These are phyloP conservation scores for Neopestalotiopsis clavispora DNA, from an alignment of 2,329 filamentous ascomycete genomes.

Conservation along the genomic window DNA sequence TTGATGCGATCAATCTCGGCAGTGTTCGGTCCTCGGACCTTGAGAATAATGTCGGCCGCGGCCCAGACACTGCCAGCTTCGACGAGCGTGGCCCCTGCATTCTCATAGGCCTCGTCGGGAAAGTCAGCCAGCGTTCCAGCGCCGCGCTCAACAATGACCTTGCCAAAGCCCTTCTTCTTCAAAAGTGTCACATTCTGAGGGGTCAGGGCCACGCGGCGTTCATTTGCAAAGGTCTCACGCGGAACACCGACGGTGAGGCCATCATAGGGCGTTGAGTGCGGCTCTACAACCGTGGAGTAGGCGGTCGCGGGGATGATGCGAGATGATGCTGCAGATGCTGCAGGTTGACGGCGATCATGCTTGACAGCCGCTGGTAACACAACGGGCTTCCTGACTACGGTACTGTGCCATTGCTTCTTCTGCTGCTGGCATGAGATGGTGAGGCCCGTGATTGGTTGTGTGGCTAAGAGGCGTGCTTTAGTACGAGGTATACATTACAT, in stretches of 20 bases:
- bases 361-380: constrained; percentile 33
- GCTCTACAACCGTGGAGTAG: constrained; percentile 36
- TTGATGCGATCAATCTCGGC: constrained; percentile 73
- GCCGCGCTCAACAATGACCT: constrained; percentile 78
- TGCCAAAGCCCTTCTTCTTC: constrained; percentile 83
- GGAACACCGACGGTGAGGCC: constrained; percentile 80
- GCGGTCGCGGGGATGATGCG: constrained; percentile 30
- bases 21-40: constrained; percentile 77
- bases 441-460: constrained; percentile 24
- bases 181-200: constrained; percentile 82
- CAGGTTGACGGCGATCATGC: constrained; percentile 24
- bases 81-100: constrained; percentile 78
- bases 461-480: constrained; percentile 32
- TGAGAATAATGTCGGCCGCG: constrained; percentile 79
- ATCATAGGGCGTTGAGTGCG: constrained; percentile 66
- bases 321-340: constrained; percentile 21
- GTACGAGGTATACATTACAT: constrained; percentile 23
- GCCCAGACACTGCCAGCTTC: constrained; percentile 74
- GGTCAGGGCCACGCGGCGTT: constrained; percentile 83
- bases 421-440: constrained; percentile 23
- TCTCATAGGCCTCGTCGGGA: constrained; percentile 75
- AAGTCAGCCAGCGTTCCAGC: constrained; percentile 82
- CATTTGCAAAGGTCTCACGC: constrained; percentile 76
- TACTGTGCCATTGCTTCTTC: constrained; percentile 32
- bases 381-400: constrained; percentile 31